Conservation (phyloP, 169 alveolate species). For the Plasmodium relictum region DNA sequence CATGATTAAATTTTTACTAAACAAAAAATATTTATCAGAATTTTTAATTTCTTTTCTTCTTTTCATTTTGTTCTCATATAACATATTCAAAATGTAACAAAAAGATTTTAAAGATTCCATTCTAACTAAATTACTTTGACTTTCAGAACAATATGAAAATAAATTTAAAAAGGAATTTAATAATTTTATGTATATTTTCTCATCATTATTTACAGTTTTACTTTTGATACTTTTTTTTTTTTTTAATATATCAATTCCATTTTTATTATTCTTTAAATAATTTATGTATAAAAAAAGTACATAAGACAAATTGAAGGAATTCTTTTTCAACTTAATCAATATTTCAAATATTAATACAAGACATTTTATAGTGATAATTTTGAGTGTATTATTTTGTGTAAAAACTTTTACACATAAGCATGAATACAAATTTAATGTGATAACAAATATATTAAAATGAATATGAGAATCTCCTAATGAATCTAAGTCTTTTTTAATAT, state of each 20-base stretch:
- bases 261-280: slow-evolving; percentile 33
- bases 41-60: background rate
- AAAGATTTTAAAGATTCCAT: slow-evolving; percentile 46
- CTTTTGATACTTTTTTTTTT: slow-evolving; percentile 25
- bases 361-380: slow-evolving; percentile 44
- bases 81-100: slow-evolving; percentile 2
- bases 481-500: slow-evolving; percentile 11
- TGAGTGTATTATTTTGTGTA: slow-evolving; percentile 26
- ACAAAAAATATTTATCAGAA: background rate
- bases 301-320: slow-evolving; percentile 33
- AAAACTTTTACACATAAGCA: slow-evolving; percentile 55
- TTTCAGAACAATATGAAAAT: slow-evolving; percentile 47
- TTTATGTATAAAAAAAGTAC: slow-evolving; percentile 56
- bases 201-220: slow-evolving; percentile 19
- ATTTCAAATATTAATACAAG: slow-evolving; percentile 58
- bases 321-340: slow-evolving; percentile 17
- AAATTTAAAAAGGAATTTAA: slow-evolving; percentile 50
- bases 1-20: slow-evolving; percentile 18
- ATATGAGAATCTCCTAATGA: background rate
- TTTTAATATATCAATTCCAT: slow-evolving; percentile 38
- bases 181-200: slow-evolving; percentile 41
- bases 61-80: background rate
- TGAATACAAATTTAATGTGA: slow-evolving; percentile 44
- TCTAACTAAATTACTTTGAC: slow-evolving; percentile 16
- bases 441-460: slow-evolving; percentile 34